Conservation (phyloP, 179 eudicot genomes). For the Vitellaria paradoxa region DNA sequence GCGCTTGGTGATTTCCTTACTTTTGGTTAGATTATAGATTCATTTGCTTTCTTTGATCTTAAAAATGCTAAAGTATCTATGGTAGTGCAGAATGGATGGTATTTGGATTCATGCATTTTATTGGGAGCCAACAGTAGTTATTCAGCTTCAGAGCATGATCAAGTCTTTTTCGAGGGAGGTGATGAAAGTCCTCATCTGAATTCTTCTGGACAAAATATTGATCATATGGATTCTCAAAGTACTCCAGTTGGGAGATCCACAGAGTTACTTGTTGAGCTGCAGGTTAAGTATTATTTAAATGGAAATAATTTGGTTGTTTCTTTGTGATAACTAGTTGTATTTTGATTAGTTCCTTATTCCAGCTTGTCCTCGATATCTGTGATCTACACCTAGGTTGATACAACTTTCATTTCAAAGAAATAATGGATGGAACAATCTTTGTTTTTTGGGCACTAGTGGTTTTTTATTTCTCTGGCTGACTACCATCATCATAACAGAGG, state of each 20-base stretch:
- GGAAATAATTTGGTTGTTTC: neutral
- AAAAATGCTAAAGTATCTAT: conserved; percentile 3
- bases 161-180: conserved; percentile 51
- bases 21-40: conserved; percentile 4
- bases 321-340: neutral
- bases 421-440: neutral
- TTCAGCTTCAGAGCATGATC: conserved; percentile 69
- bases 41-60: neutral
- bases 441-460: neutral
- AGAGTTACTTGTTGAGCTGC: conserved; percentile 71
- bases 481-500: neutral
- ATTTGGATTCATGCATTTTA: conserved; percentile 76
- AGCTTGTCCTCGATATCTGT: neutral
- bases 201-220: conserved; percentile 29
- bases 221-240: conserved; percentile 34
- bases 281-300: conserved; percentile 41
- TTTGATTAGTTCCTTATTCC: neutral
- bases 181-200: conserved; percentile 34
- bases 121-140: conserved; percentile 85
- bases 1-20: neutral
- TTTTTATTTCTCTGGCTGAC: neutral
- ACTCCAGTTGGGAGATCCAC: conserved; percentile 36
- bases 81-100: conserved; percentile 70
- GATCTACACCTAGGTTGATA: neutral
- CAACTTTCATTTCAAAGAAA: neutral